Percentiles rank a stretch among this genome's conserved stretches.
phyloP scores from a whole-genome alignment of 1,139 yeast genomes.

The Lodderomyces margitis region DNA sequence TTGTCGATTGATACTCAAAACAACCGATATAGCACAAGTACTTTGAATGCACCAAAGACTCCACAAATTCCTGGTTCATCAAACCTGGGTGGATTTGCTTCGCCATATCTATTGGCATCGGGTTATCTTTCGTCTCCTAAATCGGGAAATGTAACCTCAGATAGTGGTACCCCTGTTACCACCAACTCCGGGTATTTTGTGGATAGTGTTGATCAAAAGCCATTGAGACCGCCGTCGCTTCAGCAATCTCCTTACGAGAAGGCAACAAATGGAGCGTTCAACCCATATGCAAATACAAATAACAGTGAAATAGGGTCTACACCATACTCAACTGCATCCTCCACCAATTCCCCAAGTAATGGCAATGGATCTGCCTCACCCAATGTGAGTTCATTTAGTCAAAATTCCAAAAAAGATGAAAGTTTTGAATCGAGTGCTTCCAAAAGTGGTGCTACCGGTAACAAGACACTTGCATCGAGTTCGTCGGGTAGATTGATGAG shows the following conservation, averaged over 20 bases:
- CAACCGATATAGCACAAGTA: conserved; percentile 2
- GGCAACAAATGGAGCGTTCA: not conserved
- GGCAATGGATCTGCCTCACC: conserved; percentile 11
- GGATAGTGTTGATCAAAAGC: conserved; percentile 3
- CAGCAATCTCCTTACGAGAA: conserved; percentile 7
- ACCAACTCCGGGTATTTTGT: conserved; percentile 10
- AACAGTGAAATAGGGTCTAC: conserved; percentile 6
- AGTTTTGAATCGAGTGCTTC: conserved; percentile 15
- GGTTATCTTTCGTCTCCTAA: conserved; percentile 50
- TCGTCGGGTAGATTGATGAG: conserved; percentile 26
- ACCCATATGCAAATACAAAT: conserved; percentile 4
- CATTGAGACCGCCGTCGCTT: conserved; percentile 11
- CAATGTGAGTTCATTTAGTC: not conserved
- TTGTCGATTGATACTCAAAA: conserved; percentile 33
- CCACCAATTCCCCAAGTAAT: conserved; percentile 4
- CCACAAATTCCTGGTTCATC: conserved; percentile 26
- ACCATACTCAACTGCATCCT: conserved; percentile 10
- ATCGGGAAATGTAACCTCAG: conserved; percentile 27
- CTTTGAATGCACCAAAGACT: conserved; percentile 23
- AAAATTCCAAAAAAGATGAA: conserved; percentile 11
- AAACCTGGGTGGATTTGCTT: conserved; percentile 52
- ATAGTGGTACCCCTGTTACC: conserved; percentile 21
- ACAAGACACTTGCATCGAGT: conserved; percentile 20
- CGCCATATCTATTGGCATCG: conserved; percentile 60
- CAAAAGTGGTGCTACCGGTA: not conserved